These are phyloP conservation scores for Corrigiola litoralis DNA, from an alignment of 179 eudicot genomes.

Conservation along the genomic window DNA sequence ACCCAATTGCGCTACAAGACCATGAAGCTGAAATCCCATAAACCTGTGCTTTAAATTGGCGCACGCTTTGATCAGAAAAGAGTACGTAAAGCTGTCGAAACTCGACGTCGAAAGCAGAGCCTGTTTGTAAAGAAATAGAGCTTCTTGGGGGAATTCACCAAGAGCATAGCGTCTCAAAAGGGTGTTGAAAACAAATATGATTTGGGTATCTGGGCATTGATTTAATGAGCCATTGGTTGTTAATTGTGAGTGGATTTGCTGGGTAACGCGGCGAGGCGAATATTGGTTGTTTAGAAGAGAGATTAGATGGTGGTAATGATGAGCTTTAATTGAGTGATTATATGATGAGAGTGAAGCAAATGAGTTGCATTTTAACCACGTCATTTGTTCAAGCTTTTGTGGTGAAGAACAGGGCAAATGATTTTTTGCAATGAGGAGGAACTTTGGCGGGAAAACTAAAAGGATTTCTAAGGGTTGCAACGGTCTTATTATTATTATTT, in stretches of 20 bases:
- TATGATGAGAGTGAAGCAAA: constrained; percentile 12
- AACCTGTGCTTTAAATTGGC: constrained; percentile 15
- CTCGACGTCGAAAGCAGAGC: constrained; percentile 12
- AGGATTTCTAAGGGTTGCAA: no score
- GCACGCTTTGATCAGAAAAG: constrained; percentile 57
- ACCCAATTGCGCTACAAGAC: constrained; percentile 30
- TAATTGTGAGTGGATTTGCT: constrained; percentile 52
- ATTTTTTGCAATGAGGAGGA: no score
- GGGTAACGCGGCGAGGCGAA: constrained; percentile 25
- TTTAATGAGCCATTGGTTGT: constrained; percentile 23
- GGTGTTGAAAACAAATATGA: constrained; percentile 32
- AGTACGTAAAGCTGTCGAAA: constrained; percentile 60
- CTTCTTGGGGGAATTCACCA: constrained; percentile 40
- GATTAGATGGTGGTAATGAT: constrained; percentile 7
- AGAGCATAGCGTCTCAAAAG: constrained; percentile 50
- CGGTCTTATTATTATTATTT: no score
- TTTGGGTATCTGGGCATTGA: constrained; percentile 10
- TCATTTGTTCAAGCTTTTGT: not conserved
- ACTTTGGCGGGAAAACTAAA: no score
- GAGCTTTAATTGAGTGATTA: not conserved
- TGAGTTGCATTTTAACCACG: not conserved
- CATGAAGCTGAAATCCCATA: constrained; percentile 39
- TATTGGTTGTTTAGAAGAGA: constrained; percentile 19
- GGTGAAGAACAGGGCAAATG: constrained; percentile 17
- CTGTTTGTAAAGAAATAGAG: constrained; percentile 47